These are phyloP conservation scores for Atkinsonella texensis DNA, from an alignment of 2,329 filamentous ascomycete species.

Conservation along the genomic window DNA sequence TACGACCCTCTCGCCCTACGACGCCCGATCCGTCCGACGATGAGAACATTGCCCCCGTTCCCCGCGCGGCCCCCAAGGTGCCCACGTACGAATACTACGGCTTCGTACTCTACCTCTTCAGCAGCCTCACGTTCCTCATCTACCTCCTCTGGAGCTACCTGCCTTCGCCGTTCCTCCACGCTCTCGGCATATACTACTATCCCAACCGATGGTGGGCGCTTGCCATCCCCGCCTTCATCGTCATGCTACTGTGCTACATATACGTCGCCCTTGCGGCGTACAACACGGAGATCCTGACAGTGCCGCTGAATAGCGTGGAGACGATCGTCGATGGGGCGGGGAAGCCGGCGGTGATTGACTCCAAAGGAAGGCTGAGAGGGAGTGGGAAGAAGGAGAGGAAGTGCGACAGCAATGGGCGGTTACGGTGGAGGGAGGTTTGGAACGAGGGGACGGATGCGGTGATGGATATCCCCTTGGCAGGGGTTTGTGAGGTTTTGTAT, in stretches of 20 bases:
- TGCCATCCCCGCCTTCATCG: constrained; percentile 79
- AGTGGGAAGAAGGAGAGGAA: constrained; percentile 24
- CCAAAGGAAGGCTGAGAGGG: constrained; percentile 42
- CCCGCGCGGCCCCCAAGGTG: constrained; percentile 79
- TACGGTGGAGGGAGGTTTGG: constrained; percentile 77
- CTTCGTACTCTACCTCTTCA: constrained; percentile 91
- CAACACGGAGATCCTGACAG: constrained; percentile 79
- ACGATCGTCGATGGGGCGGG: constrained; percentile 86
- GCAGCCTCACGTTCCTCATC: constrained; percentile 64
- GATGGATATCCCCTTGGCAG: constrained; percentile 90
- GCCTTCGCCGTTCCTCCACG: constrained; percentile 81
- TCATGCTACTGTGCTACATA: constrained; percentile 81
- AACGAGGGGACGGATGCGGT: constrained; percentile 90
- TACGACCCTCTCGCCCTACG: constrained; percentile 81
- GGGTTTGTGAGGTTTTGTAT: constrained; percentile 90
- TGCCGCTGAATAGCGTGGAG: constrained; percentile 68
- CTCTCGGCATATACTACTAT: constrained; percentile 91
- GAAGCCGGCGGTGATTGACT: constrained; percentile 72
- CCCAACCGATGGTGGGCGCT: constrained; percentile 97
- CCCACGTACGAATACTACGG: constrained; percentile 99
- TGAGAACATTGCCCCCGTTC: constrained; percentile 73
- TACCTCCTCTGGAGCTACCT: constrained; percentile 78
- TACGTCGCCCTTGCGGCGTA: constrained; percentile 87
- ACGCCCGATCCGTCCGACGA: constrained; percentile 88
- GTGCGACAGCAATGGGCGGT: constrained; percentile 22